Conservation (phyloP, 2,329 filamentous ascomycete genomes). For the Arthrobotrys iridis region DNA sequence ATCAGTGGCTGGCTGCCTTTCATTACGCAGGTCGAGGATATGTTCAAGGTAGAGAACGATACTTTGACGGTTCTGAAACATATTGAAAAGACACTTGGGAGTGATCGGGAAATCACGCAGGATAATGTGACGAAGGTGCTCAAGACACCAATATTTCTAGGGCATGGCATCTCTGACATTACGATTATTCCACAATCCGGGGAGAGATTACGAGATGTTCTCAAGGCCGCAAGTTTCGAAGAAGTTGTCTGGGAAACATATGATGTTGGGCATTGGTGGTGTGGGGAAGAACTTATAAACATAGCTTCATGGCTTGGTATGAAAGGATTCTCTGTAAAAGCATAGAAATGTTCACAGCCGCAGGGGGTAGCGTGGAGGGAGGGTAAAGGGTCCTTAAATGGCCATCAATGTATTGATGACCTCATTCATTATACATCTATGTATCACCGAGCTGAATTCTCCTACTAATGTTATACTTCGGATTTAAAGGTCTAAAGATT, state of each 20-base stretch:
- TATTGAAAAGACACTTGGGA: background rate
- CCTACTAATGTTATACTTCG: too few relatives aligned
- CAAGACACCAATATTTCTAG: constrained; percentile 22
- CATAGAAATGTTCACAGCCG: background rate
- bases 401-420: too few relatives aligned
- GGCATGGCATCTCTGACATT: constrained; percentile 20
- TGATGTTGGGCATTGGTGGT: constrained; percentile 35
- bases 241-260: constrained; percentile 24
- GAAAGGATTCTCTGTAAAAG: background rate
- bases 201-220: constrained; percentile 2
- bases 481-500: too few relatives aligned
- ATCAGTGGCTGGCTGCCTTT: constrained; percentile 43
- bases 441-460: too few relatives aligned
- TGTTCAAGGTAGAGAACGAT: background rate
- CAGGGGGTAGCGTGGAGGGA: too few relatives aligned
- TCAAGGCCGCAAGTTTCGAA: background rate
- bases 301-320: constrained; percentile 4
- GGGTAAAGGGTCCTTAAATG: background rate
- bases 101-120: background rate
- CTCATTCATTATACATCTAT: too few relatives aligned
- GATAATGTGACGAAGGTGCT: background rate
- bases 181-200: constrained; percentile 13
- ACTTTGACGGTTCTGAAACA: background rate
- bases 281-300: constrained; percentile 32
- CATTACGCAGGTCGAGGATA: constrained; percentile 9